These are phyloP conservation scores for Pseudomicrostroma phylloplanum DNA, from an alignment of 1,284 basidiomycete genomes.

Conservation along the genomic window DNA sequence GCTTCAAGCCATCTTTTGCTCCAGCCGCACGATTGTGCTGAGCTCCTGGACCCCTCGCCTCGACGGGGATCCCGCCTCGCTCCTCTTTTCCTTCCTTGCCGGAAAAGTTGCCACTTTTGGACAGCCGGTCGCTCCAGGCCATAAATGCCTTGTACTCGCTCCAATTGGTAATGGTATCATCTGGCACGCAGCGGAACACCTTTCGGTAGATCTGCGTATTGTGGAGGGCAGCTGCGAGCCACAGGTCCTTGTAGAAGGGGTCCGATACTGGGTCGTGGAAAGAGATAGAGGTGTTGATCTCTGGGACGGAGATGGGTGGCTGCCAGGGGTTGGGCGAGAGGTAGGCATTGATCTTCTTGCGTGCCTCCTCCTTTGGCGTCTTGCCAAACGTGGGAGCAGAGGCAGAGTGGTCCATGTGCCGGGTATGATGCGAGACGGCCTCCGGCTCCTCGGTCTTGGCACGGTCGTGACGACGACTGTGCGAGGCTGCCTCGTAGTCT, in stretches of 20 bases:
- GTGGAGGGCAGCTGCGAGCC: slow-evolving; percentile 40
- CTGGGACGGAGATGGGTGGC: slow-evolving; percentile 21
- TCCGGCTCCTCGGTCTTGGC: slow-evolving; percentile 1
- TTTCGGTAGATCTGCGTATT: slow-evolving; percentile 48
- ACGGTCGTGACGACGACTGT: background rate
- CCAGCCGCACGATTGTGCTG: background rate
- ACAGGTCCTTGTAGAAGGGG: slow-evolving; percentile 40
- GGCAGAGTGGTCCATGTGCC: slow-evolving; percentile 2
- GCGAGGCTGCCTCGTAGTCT: background rate
- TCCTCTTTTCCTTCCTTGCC: background rate
- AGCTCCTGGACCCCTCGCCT: slow-evolving; percentile 2
- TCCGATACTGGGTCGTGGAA: slow-evolving; percentile 39
- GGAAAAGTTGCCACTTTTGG: slow-evolving; percentile 1
- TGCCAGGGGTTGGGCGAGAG: slow-evolving; percentile 34
- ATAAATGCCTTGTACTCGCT: slow-evolving; percentile 42
- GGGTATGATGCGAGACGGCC: background rate
- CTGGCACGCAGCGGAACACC: slow-evolving; percentile 47
- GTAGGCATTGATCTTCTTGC: slow-evolving; percentile 20
- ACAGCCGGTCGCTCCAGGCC: slow-evolving; percentile 32
- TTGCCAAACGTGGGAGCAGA: background rate
- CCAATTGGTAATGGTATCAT: slow-evolving; percentile 48
- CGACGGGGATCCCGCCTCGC: background rate
- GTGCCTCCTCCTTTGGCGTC: slow-evolving; percentile 8
- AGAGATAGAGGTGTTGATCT: slow-evolving; percentile 26
- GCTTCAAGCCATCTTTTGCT: background rate